Evolutionary conservation across 2,329 filamentous ascomycete species (phyloP), one percentile per base, ranked within the genome.

Genomic region (Fusarium nygamai): DNA sequence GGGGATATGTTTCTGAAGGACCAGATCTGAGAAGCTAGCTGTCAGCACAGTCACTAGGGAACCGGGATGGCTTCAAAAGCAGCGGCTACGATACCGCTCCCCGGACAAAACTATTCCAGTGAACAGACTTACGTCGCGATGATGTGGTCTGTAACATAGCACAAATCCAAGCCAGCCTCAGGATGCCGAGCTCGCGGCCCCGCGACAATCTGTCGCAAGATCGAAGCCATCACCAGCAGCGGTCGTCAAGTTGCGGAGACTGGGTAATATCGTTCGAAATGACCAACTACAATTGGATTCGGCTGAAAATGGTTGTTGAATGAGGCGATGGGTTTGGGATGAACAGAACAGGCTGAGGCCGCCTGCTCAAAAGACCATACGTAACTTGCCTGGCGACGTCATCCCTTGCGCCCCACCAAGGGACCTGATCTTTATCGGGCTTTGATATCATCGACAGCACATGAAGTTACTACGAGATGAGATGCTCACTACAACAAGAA

Each of bases 141-240:
- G 72, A 92, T 94, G 79, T 93, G 90, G 78, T 95, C 91, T 1
- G 95, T 97, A 41, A 98, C 95, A 83, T 99, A 99, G 87, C 96
- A 98, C 50, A 99, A 89, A 81, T 99, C 96, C 33, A 99, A 88
- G 11, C 93, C 93, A 13, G 96, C 93, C 85, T 98, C 96, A 36
- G 93, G 89, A 81, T 98, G 95, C 78, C 92, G 90, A 68, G 92
- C 88, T 75, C 96, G 91, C 19, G 96, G 96, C 16, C 95, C 92
- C 50, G 96, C 95, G 71, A 98, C 94, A 73, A 98, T 94, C 81
- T 97, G 94, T 78, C 96, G 93, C 75, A 98, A 89, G 71, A 98
- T 84, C 29, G 92, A 94, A 62, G 93, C 88, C 94, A 92, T 91
- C 44, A 27, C 73, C 41, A 60, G 27, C 36, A 38, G 46, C 11